Evolutionary conservation across 805 yeast species (phyloP).

Genomic region (Candida succiphila): DNA sequence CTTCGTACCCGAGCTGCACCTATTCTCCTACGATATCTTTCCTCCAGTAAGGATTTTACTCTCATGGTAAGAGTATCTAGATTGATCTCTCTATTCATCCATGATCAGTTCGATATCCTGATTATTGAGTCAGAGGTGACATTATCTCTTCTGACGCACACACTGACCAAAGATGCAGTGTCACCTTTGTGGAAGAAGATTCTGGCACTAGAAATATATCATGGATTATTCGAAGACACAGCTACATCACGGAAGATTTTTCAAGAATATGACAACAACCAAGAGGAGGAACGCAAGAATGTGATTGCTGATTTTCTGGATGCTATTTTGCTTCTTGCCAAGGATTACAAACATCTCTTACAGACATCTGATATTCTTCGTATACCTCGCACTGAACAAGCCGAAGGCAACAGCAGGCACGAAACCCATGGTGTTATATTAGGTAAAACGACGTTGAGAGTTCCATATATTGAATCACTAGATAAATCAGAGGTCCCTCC

Average conservation of each 20-base stretch:
- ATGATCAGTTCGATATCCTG: slow-evolving; percentile 50
- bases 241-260: slow-evolving; percentile 41
- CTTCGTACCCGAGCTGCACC: slow-evolving; percentile 69
- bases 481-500: slow-evolving; percentile 77
- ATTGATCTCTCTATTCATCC: slow-evolving; percentile 50
- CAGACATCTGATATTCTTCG: slow-evolving; percentile 25
- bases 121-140: slow-evolving; percentile 78
- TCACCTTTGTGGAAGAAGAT: slow-evolving; percentile 65
- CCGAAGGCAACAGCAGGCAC: slow-evolving; percentile 35
- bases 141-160: slow-evolving; percentile 63
- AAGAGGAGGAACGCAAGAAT: slow-evolving; percentile 41
- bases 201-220: slow-evolving; percentile 64
- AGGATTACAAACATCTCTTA: slow-evolving; percentile 22
- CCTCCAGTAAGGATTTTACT: slow-evolving; percentile 51
- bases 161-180: slow-evolving; percentile 46
- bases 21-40: slow-evolving; percentile 54
- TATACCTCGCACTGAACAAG: slow-evolving; percentile 9
- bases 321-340: slow-evolving; percentile 27
- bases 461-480: slow-evolving; percentile 59
- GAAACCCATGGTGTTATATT: slow-evolving; percentile 26
- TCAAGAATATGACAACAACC: slow-evolving; percentile 47
- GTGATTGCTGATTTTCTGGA: slow-evolving; percentile 47
- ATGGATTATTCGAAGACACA: slow-evolving; percentile 48
- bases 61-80: slow-evolving; percentile 69
- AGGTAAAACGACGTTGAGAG: slow-evolving; percentile 21